Evolutionary conservation across 768 basidiomycete species (phyloP).

Genomic region (Rhodotorula babjevae): DNA sequence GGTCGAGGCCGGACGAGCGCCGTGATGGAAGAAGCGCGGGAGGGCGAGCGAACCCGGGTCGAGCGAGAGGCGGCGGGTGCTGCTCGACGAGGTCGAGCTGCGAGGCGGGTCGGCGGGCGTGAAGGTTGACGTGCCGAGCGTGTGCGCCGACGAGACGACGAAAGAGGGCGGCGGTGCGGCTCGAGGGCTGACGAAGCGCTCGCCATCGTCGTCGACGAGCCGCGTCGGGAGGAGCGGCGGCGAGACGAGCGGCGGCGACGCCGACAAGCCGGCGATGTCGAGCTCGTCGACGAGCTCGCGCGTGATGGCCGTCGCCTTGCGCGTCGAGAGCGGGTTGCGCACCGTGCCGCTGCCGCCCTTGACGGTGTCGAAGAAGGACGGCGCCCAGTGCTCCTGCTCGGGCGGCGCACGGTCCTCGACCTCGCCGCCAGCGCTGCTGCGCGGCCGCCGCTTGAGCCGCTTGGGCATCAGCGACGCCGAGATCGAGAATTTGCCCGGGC

Average conservation of each 20-base stretch:
- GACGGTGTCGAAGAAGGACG: conserved; percentile 15
- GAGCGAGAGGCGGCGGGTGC: neutral
- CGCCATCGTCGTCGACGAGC: neutral
- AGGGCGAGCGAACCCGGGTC: neutral
- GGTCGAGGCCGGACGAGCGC: neutral
- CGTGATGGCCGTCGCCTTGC: conserved; percentile 11
- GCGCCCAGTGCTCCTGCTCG: neutral
- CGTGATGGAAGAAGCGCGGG: too few species aligned
- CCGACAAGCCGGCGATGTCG: neutral
- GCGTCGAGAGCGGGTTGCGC: conserved; percentile 2
- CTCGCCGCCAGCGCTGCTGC: too few species aligned
- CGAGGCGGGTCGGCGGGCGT: neutral
- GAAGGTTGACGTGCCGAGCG: neutral
- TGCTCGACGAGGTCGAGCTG: neutral
- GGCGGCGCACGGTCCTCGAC: too few species aligned
- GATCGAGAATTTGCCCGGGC: neutral
- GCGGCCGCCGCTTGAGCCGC: neutral
- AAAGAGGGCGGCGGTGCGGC: neutral
- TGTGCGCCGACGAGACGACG: neutral
- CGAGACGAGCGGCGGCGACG: neutral
- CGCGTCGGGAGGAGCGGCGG: neutral
- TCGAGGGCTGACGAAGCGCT: neutral
- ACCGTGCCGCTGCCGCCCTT: neutral
- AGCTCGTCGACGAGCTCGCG: neutral
- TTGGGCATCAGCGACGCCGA: neutral